Base-by-base conservation (phyloP, 306 rosid species). In the Cicer chorassanicum region DNA sequence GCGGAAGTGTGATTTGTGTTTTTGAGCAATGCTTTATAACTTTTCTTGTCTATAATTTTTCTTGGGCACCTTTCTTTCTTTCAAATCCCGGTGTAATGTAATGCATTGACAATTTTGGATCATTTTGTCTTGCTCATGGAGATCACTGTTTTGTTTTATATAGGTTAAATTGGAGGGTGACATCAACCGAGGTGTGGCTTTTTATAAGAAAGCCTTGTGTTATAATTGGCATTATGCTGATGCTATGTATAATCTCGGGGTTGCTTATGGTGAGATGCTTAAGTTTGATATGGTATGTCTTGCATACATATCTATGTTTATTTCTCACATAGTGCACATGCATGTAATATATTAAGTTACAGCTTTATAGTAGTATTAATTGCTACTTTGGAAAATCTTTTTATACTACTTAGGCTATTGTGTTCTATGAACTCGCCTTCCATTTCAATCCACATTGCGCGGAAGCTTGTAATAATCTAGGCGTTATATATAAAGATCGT, bases 221-320 rank as follows among this genome's bases (percentile, higher is more conserved):
- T 92, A 90, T 80, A 95, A 95, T 72, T 95, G 98, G 98, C 99
- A 92, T 69, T 95, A 95, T 78, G 99, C 99, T 67, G 99, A 95
- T 85, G 99, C 99, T 69, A 92, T 95, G 99, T 95, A 95, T 83
- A 95, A 95, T 89, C 96, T 95, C 13, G 99, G 98, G 75, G 99
- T 95, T 78, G 99, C 99, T 49, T 95, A 95, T 80, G 99, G 99
- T 70, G 99, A 95, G 86, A 95, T 92, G 97, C 98, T 95, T 12
- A 90, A 90, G 87, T 95, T 92, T 81, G 99, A 95, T 78, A 90
- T 86, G 99, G 99, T 95, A 77, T 56, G 87, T 82, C 70, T 51
- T 67, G 41, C 60, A 68, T 64, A 41, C 18, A 16, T 16, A 14
- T 11, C 7, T 34, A 46, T 24, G 62, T 63, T 62, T 53, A 18